Base-by-base conservation (phyloP, 768 basidiomycete species). In the Leccinum rimulosum region DNA sequence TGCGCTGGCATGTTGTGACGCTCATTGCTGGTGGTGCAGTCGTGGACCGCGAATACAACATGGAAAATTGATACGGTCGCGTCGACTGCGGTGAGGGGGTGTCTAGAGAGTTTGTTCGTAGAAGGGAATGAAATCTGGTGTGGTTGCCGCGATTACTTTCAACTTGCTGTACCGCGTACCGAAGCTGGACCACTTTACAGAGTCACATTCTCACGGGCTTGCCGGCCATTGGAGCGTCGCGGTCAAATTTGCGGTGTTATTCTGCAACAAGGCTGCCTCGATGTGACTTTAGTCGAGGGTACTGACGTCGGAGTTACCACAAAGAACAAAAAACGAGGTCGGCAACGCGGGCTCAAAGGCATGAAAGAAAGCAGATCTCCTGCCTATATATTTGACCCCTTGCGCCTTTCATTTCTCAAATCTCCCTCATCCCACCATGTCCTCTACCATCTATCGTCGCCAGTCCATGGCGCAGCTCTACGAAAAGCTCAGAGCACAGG, bases 21-120 rank as follows among this genome's bases (percentile, higher is more conserved):
- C 47, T 49, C 15, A 31, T 55, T 10, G 17, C 7, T n/a, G 40
- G n/a, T 50, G 48, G 28, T 45, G 27, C 57, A 91, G 90, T 48
- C 87, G 88, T 79, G 90, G 90, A 1, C 88, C 90, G 2, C 78
- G 82, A 38, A 83, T 89, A 8, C 89, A 91, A 67, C 78, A 86
- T 55, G 89, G 89, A 48, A 89, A 88, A 65, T 79, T 85, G 50
- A 86, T 89, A 74, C 86, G 88, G 54, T 90, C 88, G 50, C 80
- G 82, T 56, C 76, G 84, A 61, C 69, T 77, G 55, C 66, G 69
- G 59, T 72, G 57, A 63, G 66, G 45, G 49, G 50, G 47, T 52
- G 58, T 54, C 59, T 62, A 57, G 43, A 52, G 52, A 63, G 48
- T n/a, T 22, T 45, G n/a, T 45, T 45, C 19, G 43, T 45, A 45